Percentiles rank a stretch among this genome's conserved stretches.
These are phyloP conservation scores for Coniella vitis DNA, from an alignment of 2,329 filamentous ascomycete species.

Conservation along the genomic window DNA sequence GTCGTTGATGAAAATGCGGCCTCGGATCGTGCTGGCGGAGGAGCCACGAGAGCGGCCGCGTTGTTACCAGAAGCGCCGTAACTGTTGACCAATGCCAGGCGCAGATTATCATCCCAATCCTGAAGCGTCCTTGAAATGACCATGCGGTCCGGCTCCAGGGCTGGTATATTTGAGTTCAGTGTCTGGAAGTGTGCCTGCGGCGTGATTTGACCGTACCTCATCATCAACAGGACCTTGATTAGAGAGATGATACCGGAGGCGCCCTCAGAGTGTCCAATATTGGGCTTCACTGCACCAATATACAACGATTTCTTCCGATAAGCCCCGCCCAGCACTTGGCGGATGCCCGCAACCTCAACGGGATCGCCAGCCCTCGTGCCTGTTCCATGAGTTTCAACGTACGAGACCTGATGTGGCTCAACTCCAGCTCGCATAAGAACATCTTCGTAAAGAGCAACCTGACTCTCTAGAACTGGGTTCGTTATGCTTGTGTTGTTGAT, in stretches of 20 bases:
- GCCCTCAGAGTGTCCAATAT: slow-evolving; percentile 26
- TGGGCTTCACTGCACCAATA: slow-evolving; percentile 27
- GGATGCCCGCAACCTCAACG: slow-evolving; percentile 19
- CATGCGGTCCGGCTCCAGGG: slow-evolving; percentile 21
- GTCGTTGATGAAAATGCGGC: neutral
- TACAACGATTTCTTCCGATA: neutral
- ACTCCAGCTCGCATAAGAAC: slow-evolving; percentile 21
- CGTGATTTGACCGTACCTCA: slow-evolving; percentile 17
- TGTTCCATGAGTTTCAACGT: slow-evolving; percentile 31
- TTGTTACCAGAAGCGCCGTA: slow-evolving; percentile 30
- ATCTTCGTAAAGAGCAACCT: slow-evolving; percentile 22
- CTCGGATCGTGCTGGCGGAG: neutral
- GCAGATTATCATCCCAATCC: slow-evolving; percentile 19
- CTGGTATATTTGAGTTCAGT: slow-evolving; percentile 13
- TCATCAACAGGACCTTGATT: slow-evolving; percentile 27
- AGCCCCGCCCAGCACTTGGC: slow-evolving; percentile 10
- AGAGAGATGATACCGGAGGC: slow-evolving; percentile 26
- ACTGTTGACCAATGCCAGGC: slow-evolving; percentile 26
- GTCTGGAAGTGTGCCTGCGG: slow-evolving; percentile 27
- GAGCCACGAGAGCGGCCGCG: slow-evolving; percentile 20
- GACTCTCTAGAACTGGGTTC: neutral
- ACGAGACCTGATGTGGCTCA: slow-evolving; percentile 20
- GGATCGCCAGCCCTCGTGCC: slow-evolving; percentile 30
- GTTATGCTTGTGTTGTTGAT: slow-evolving; percentile 24
- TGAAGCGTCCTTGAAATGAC: slow-evolving; percentile 13